Evolutionary conservation across 306 rosid species (phyloP).

Genomic region (Vigna reflexopilosa): DNA sequence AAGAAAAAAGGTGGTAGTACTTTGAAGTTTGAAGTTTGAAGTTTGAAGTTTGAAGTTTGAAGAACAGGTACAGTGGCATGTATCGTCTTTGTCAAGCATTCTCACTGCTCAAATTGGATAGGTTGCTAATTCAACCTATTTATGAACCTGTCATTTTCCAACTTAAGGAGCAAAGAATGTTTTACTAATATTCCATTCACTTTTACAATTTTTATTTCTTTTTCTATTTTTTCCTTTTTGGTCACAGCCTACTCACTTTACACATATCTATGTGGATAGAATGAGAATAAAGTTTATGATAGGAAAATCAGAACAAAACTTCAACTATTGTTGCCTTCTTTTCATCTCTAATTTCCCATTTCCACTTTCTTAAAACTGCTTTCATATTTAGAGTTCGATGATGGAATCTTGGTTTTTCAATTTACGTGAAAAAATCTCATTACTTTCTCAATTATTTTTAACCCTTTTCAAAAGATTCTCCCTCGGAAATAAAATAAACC

Average conservation of each 20-base stretch:
- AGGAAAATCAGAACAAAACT: neutral
- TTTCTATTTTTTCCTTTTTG: neutral
- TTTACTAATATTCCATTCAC: conserved; percentile 21
- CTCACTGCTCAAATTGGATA: conserved; percentile 25
- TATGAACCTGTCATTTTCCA: conserved; percentile 27
- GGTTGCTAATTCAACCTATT: conserved; percentile 19
- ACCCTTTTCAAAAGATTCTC: neutral
- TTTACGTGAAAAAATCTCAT: neutral
- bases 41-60: neutral
- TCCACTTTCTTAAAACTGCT: neutral
- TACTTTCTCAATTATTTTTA: neutral
- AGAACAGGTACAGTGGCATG: neutral
- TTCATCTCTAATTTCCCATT: conserved; percentile 7
- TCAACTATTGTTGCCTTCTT: neutral
- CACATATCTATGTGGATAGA: neutral
- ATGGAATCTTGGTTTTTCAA: neutral
- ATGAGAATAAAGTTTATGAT: neutral
- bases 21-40: neutral
- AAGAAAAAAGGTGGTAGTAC: conserved; percentile 5
- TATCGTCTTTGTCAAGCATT: conserved; percentile 24
- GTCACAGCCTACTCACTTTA: neutral
- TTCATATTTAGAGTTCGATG: neutral
- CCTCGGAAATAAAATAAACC: neutral
- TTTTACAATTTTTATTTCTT: neutral
- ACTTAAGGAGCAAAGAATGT: conserved; percentile 28